These are phyloP conservation scores for Linnemannia elongata DNA, from an alignment of 192 early-diverging fungal species.

Conservation along the genomic window DNA sequence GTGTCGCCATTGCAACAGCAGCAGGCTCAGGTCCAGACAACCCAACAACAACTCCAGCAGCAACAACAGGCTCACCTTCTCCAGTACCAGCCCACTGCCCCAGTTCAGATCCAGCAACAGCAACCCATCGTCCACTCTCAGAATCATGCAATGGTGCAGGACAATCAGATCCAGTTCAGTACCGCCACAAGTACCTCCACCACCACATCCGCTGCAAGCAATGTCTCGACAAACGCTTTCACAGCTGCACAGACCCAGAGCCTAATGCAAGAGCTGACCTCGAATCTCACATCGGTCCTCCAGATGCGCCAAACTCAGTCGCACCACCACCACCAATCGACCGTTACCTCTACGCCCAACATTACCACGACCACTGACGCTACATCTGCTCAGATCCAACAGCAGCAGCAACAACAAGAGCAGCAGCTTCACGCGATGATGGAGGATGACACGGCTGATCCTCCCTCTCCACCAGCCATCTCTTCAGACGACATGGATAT, in stretches of 20 bases:
- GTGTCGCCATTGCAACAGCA: not conserved
- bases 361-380: not conserved
- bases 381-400: not conserved
- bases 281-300: slow-evolving; percentile 4
- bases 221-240: not conserved
- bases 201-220: not conserved
- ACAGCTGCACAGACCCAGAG: slow-evolving; percentile 5
- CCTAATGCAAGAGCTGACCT: slow-evolving; percentile 18
- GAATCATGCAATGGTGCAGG: not conserved
- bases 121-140: not conserved
- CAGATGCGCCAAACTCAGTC: slow-evolving; percentile 5
- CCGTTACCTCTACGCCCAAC: not conserved
- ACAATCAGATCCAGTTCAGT: not conserved
- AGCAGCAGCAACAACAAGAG: not conserved
- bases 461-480: slow-evolving; percentile 11
- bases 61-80: slow-evolving; percentile 11
- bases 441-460: slow-evolving; percentile 24
- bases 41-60: slow-evolving; percentile 8
- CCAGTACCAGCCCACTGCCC: not conserved
- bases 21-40: not conserved
- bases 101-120: not conserved
- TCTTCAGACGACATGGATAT: slow-evolving; percentile 36
- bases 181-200: not conserved
- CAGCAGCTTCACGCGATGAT: not conserved
- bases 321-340: not conserved